Base-by-base conservation (phyloP, 2,329 filamentous ascomycete genomes). In the Penicillium sp. region DNA sequence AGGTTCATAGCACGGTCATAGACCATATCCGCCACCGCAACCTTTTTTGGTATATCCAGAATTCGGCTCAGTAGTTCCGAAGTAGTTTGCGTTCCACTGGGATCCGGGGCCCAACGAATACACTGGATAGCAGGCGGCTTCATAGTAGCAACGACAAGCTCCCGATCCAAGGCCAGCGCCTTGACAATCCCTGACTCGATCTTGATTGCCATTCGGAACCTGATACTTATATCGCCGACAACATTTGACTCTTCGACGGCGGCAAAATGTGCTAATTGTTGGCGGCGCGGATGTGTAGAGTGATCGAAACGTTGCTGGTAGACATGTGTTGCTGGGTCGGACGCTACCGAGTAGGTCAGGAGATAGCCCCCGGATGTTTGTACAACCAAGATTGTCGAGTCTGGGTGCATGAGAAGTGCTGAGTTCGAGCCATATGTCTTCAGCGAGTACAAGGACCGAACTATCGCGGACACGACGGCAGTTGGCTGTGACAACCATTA, bases 161-260 rank as follows among this genome's bases (percentile, higher is more conserved):
- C 94, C 51, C 96, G 90, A 60, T 97, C 94, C 21, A 97, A 80
- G 2, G 94, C 93, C 49, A 97, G 76, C 10, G 89, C 90, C 65
- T 86, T 89, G 61, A 86, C 86, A 63, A 99, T 96, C 2, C 94
- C 94, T 2, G 94, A 94, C 72, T 99, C 94, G 16, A 99, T 90
- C 69, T 95, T 95, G 67, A 99, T 97, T 13, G 96, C 93, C 89
- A 96, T 96, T 52, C 93, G 85, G 73, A 99, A 99, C 10, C 90
- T 88, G 45, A 99, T 81, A 64, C 88, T 95, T 51, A 95, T 85
- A 72, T 99, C 94, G 48, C 85, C 84, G 46, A 96, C 86, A 3
- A 90, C 90, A 45, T 82, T 82, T 9, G 89, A 89, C 70, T 96
- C 94, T 31, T 92, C 92, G 1, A 88, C 84, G 0, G 89, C 89